Evolutionary conservation across 2,329 filamentous ascomycete genomes (phyloP).

Genomic region (Fusarium anguioides): DNA sequence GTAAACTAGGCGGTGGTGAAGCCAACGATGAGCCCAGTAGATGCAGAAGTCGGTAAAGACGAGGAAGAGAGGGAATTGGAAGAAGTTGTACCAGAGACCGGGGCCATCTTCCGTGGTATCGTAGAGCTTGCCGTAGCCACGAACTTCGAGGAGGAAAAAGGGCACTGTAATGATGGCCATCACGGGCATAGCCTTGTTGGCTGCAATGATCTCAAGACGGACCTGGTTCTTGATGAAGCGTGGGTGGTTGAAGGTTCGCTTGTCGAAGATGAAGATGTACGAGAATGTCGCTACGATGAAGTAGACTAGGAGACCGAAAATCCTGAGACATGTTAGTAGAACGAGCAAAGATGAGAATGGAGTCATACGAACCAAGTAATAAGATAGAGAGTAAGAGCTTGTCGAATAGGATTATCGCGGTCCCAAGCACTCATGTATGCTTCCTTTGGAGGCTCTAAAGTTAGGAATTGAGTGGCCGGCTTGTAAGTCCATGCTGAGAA

Average conservation of each 20-base stretch:
- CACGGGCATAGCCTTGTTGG: constrained; percentile 78
- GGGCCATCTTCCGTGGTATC: constrained; percentile 81
- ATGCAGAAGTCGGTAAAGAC: constrained; percentile 89
- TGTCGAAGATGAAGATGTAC: constrained; percentile 91
- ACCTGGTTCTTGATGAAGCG: constrained; percentile 97
- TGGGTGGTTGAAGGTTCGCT: constrained; percentile 86
- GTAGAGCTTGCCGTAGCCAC: constrained; percentile 88
- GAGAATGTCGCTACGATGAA: constrained; percentile 85
- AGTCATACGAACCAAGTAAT: constrained; percentile 79
- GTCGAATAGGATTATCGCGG: constrained; percentile 81
- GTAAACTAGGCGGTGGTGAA: constrained; percentile 83
- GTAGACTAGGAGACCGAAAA: constrained; percentile 87
- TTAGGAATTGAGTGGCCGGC: constrained; percentile 77
- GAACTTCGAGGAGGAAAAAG: constrained; percentile 84
- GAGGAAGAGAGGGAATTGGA: constrained; percentile 90
- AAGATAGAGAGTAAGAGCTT: constrained; percentile 79
- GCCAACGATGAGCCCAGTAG: constrained; percentile 89
- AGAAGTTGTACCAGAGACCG: constrained; percentile 78
- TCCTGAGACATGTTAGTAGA: constrained; percentile 60
- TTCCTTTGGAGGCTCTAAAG: constrained; percentile 75
- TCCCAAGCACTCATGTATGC: constrained; percentile 83
- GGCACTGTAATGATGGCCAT: constrained; percentile 86
- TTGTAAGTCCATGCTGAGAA: constrained; percentile 75
- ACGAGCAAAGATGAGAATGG: not conserved
- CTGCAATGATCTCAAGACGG: constrained; percentile 83